These are phyloP conservation scores for Cicer arietinum DNA, from an alignment of 306 rosid species.

Conservation along the genomic window DNA sequence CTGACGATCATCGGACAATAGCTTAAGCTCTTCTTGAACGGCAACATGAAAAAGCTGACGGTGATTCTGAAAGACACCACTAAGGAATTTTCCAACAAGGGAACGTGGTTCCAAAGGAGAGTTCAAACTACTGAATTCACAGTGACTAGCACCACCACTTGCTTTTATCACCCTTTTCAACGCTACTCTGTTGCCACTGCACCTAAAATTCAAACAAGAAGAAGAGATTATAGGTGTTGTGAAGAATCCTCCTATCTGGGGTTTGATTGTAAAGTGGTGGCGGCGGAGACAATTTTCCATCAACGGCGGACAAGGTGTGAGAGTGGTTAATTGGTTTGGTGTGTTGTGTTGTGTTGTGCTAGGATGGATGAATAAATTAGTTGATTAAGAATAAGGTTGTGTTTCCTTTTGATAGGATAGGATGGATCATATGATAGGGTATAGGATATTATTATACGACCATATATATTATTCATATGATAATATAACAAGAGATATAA, in stretches of 20 bases:
- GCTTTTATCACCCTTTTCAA: not conserved
- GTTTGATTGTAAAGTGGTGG: conserved; percentile 20
- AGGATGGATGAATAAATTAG: not conserved
- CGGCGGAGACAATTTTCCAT: conserved; percentile 52
- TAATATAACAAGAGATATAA: too few species aligned
- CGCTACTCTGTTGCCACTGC: not conserved
- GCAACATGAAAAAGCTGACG: conserved; percentile 77
- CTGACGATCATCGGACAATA: conserved; percentile 71
- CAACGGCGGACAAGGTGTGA: conserved; percentile 24
- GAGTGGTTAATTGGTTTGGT: not conserved
- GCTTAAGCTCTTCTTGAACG: conserved; percentile 71
- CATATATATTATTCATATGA: too few species aligned
- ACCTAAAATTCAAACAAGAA: not conserved
- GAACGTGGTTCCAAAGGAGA: conserved; percentile 77
- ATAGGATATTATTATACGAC: too few species aligned
- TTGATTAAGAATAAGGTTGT: not conserved
- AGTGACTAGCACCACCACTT: conserved; percentile 48
- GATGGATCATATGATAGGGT: not conserved
- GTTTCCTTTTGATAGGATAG: conserved; percentile 10
- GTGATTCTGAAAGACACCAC: conserved; percentile 80
- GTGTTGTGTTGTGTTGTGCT: not conserved
- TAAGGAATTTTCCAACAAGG: conserved; percentile 63
- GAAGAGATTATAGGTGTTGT: not conserved
- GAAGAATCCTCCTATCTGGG: conserved; percentile 38
- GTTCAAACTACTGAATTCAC: conserved; percentile 63